Conservation (phyloP, 2,329 filamentous ascomycete species). For the Monilinia fructigena region DNA sequence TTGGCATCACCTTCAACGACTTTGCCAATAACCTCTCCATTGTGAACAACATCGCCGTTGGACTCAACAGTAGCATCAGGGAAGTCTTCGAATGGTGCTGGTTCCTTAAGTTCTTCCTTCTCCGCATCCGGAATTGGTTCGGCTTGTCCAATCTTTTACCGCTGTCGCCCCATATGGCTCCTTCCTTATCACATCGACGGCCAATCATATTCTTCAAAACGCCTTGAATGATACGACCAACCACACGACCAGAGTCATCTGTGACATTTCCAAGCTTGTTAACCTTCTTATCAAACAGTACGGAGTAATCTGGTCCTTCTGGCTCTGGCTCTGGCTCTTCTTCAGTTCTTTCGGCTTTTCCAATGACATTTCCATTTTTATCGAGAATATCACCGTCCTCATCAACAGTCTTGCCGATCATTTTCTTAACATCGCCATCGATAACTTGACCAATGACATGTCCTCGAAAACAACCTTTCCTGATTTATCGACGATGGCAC, state of each 20-base stretch:
- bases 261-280: slow-evolving; percentile 61
- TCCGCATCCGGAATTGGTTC: slow-evolving; percentile 61
- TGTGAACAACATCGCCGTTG: slow-evolving; percentile 53
- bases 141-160: slow-evolving; percentile 67
- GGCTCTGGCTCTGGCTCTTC: slow-evolving; percentile 35
- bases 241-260: slow-evolving; percentile 51
- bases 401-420: slow-evolving; percentile 69
- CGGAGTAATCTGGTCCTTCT: slow-evolving; percentile 45
- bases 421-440: slow-evolving; percentile 61
- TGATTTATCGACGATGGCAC: slow-evolving; percentile 51
- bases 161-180: slow-evolving; percentile 68
- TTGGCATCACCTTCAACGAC: slow-evolving; percentile 64
- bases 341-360: slow-evolving; percentile 39
- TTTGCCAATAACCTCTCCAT: slow-evolving; percentile 56
- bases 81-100: slow-evolving; percentile 57
- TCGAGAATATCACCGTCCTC: slow-evolving; percentile 81
- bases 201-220: slow-evolving; percentile 62
- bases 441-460: slow-evolving; percentile 57
- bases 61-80: slow-evolving; percentile 53
- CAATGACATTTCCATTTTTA: slow-evolving; percentile 62
- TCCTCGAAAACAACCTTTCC: slow-evolving; percentile 52
- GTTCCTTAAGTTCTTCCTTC: slow-evolving; percentile 48
- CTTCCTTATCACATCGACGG: slow-evolving; percentile 62
- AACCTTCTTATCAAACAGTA: slow-evolving; percentile 54
- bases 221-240: slow-evolving; percentile 64